A percentile compares a stretch with the other conserved stretches of the same genome.
Evolutionary conservation across 495 filamentous ascomycete species (phyloP).

Genomic region (Hyaloscypha hepaticicola): DNA sequence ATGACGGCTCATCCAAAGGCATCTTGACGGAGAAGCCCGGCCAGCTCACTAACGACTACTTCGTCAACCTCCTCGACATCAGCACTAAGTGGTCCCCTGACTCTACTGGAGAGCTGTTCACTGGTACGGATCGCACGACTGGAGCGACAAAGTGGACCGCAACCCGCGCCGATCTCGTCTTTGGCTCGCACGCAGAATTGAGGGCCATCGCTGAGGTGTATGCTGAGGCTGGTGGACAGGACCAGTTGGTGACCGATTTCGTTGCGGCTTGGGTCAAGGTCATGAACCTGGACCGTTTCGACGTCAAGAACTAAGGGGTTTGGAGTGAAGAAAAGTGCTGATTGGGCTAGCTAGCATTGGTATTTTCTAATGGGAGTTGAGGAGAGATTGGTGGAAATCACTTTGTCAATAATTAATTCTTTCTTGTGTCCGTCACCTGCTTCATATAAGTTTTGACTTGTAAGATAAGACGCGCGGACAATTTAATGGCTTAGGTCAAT

Average conservation of each 20-base stretch:
- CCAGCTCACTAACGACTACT: slow-evolving; percentile 24
- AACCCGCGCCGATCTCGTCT: slow-evolving; percentile 20
- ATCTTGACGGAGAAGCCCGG: slow-evolving; percentile 17
- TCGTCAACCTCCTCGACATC: slow-evolving; percentile 22
- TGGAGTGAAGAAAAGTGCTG: neutral
- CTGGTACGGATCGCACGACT: slow-evolving; percentile 20
- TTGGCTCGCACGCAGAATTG: slow-evolving; percentile 19
- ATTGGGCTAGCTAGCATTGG: neutral
- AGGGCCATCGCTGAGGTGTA: slow-evolving; percentile 21
- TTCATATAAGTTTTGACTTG: too few relatives aligned
- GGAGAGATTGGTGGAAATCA: too few relatives aligned
- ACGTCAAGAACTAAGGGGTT: slow-evolving; percentile 16
- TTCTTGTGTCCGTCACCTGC: too few relatives aligned
- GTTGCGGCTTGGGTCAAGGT: slow-evolving; percentile 19
- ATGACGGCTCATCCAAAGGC: slow-evolving; percentile 18
- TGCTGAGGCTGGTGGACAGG: slow-evolving; percentile 14
- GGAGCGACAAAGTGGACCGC: slow-evolving; percentile 20
- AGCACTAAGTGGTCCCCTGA: slow-evolving; percentile 23
- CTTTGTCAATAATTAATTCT: too few relatives aligned
- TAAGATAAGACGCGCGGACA: too few relatives aligned
- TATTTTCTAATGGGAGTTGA: neutral
- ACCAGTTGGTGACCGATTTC: slow-evolving; percentile 14
- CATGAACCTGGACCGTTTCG: slow-evolving; percentile 21
- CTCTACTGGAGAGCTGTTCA: slow-evolving; percentile 13
- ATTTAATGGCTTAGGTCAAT: too few relatives aligned